Percentiles rank a stretch among this genome's conserved stretches.
These are phyloP conservation scores for Coemansia reversa DNA, from an alignment of 192 early-diverging fungal species.

Conservation along the genomic window DNA sequence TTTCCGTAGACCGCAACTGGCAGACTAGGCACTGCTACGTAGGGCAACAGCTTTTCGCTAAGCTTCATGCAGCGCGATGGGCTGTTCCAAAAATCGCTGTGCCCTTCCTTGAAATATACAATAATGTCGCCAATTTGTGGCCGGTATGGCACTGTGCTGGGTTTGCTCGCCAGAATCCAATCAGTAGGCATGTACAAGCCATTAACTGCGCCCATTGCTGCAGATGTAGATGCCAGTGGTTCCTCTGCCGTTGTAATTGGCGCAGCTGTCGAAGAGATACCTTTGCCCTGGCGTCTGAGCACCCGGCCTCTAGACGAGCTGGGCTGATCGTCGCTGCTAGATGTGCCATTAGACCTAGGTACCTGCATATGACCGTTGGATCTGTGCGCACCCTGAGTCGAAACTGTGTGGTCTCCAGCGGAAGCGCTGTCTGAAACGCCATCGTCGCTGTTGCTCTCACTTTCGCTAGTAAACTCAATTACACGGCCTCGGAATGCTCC, in stretches of 20 bases:
- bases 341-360: constrained; percentile 14
- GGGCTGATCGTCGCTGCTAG: constrained; percentile 14
- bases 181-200: constrained; percentile 43
- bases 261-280: constrained; percentile 1
- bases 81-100: constrained; percentile 58
- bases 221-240: neutral
- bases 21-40: constrained; percentile 41
- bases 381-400: neutral
- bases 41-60: constrained; percentile 51
- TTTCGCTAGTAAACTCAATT: constrained; percentile 13
- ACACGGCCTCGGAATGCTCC: constrained; percentile 1
- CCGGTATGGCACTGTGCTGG: constrained; percentile 57
- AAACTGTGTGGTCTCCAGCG: neutral
- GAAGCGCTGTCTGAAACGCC: neutral
- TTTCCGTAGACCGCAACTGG: constrained; percentile 59
- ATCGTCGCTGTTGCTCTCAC: neutral
- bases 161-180: constrained; percentile 55
- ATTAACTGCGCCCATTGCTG: neutral
- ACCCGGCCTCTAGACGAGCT: neutral
- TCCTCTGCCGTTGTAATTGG: neutral
- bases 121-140: constrained; percentile 65
- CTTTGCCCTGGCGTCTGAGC: constrained; percentile 10
- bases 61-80: constrained; percentile 43
- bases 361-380: constrained; percentile 20
- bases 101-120: constrained; percentile 59